Conservation (phyloP, 257 asterid genomes). For the Solanum sejunctum region DNA sequence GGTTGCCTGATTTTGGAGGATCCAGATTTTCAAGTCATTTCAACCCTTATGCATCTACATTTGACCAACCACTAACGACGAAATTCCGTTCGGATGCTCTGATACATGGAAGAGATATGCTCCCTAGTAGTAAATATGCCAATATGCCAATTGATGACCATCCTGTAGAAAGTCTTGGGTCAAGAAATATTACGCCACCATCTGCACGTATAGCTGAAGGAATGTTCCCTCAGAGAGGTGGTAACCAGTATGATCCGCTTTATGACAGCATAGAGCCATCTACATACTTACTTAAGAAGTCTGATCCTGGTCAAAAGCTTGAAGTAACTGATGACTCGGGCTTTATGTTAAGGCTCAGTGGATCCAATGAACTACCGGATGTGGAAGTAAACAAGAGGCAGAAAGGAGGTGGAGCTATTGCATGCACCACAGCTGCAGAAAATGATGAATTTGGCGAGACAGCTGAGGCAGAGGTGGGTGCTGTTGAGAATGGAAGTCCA, state of each 20-base stretch:
- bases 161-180: constrained; percentile 18
- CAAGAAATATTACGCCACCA: constrained; percentile 22
- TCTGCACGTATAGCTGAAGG: constrained; percentile 26
- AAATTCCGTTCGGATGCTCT: constrained; percentile 32
- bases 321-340: constrained; percentile 54
- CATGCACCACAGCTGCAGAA: constrained; percentile 27
- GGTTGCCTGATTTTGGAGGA: constrained; percentile 19
- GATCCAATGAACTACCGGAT: constrained; percentile 34
- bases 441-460: constrained; percentile 83
- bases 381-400: constrained; percentile 27
- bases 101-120: constrained; percentile 26
- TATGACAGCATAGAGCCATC: constrained; percentile 80
- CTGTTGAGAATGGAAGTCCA: constrained; percentile 51
- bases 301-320: constrained; percentile 24
- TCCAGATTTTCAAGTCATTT: constrained; percentile 43
- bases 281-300: constrained; percentile 27
- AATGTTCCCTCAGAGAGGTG: constrained; percentile 23
- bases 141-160: constrained; percentile 23
- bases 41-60: constrained; percentile 61
- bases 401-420: constrained; percentile 27
- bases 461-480: constrained; percentile 72
- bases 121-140: constrained; percentile 19
- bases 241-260: constrained; percentile 78
- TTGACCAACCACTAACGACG: constrained; percentile 50
- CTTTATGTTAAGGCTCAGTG: constrained; percentile 28